These are phyloP conservation scores for Xerocomellus chrysenteron DNA, from an alignment of 768 basidiomycete genomes.

Conservation along the genomic window DNA sequence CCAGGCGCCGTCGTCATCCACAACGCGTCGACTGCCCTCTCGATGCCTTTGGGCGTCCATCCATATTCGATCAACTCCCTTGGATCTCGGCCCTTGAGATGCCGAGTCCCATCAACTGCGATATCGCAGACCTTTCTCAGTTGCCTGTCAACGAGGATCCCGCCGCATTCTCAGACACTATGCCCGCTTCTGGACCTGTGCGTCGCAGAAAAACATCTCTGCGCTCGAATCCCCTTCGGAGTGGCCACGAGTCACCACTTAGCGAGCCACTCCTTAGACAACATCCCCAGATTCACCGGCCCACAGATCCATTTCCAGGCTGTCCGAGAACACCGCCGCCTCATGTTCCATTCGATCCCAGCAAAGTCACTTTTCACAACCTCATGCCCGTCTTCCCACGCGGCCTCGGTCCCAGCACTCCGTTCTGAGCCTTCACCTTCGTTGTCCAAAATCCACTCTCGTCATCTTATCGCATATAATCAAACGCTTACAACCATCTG, in stretches of 20 bases:
- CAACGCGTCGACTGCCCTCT: slow-evolving; percentile 42
- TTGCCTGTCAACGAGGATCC: slow-evolving; percentile 37
- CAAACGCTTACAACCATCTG: slow-evolving; percentile 25
- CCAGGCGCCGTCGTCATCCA: slow-evolving; percentile 42
- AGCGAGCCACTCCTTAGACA: slow-evolving; percentile 17
- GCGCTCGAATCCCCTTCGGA: slow-evolving; percentile 47
- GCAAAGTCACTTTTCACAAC: slow-evolving; percentile 51
- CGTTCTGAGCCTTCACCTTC: slow-evolving; percentile 8
- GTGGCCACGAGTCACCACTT: slow-evolving; percentile 19
- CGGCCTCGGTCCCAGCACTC: slow-evolving; percentile 14
- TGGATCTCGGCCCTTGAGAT: slow-evolving; percentile 64
- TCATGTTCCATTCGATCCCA: slow-evolving; percentile 43
- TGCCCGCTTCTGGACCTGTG: slow-evolving; percentile 49
- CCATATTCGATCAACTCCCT: slow-evolving; percentile 60
- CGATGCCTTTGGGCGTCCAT: slow-evolving; percentile 32
- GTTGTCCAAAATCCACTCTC: slow-evolving; percentile 7
- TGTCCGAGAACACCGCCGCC: slow-evolving; percentile 36
- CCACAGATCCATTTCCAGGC: slow-evolving; percentile 15
- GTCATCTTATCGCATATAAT: slow-evolving; percentile 33
- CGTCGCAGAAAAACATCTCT: slow-evolving; percentile 56
- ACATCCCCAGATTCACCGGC: slow-evolving; percentile 31
- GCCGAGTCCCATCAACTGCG: slow-evolving; percentile 45
- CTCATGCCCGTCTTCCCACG: slow-evolving; percentile 60
- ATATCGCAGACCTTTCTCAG: slow-evolving; percentile 68
- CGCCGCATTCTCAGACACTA: slow-evolving; percentile 17